phyloP scores from a whole-genome alignment of 371 early-diverging fungal species.

The Mucor racemosus region DNA sequence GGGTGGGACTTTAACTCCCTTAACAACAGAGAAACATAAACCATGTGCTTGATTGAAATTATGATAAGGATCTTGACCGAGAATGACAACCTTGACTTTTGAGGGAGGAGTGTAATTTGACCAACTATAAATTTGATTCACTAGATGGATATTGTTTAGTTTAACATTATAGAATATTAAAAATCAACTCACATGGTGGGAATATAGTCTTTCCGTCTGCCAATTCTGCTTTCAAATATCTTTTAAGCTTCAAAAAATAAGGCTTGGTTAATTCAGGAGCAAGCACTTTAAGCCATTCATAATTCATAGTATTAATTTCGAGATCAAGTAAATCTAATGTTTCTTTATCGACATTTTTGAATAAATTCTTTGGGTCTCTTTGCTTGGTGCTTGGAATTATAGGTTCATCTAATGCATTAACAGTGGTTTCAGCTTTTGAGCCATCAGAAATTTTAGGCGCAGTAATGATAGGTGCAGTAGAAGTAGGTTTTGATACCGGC shows the following conservation, averaged over 20 bases:
- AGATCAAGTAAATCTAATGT: conserved; percentile 62
- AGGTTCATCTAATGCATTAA: not conserved
- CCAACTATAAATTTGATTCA: conserved; percentile 80
- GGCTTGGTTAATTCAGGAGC: conserved; percentile 73
- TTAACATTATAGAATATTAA: not conserved
- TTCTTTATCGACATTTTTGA: conserved; percentile 41
- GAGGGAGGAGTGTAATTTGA: conserved; percentile 69
- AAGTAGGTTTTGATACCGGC: conserved; percentile 8
- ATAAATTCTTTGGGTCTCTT: conserved; percentile 25
- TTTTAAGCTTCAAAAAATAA: conserved; percentile 79
- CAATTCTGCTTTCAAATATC: conserved; percentile 64
- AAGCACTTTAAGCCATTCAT: conserved; percentile 80
- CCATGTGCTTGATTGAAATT: conserved; percentile 93
- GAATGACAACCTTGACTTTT: conserved; percentile 81
- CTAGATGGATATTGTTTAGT: conserved; percentile 26
- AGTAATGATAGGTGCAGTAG: conserved; percentile 13
- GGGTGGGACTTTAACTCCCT: conserved; percentile 82
- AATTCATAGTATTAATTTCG: conserved; percentile 74
- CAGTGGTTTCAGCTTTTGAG: not conserved
- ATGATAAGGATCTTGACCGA: conserved; percentile 99
- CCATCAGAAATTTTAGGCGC: conserved; percentile 2
- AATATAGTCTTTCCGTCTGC: conserved; percentile 61
- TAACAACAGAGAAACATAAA: conserved; percentile 85
- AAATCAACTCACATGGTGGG: conserved; percentile 64
- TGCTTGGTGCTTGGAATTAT: not conserved